Evolutionary conservation across 2,329 filamentous ascomycete species (phyloP), one percentile per base, ranked within the genome.

Genomic region (Neocucurbitaria cava): DNA sequence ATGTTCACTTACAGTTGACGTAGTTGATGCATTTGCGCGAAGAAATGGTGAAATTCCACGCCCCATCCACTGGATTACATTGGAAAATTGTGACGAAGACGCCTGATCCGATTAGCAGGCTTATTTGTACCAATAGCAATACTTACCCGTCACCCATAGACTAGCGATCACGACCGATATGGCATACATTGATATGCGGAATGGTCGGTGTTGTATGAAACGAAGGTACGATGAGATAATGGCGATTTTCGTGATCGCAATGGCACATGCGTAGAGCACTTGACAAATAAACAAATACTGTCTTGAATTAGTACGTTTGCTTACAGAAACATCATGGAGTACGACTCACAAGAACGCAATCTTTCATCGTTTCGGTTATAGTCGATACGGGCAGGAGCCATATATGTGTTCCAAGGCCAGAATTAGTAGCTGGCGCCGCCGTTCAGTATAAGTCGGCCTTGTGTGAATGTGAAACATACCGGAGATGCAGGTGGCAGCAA

Each of bases 51-150:
- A 69, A 66, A 21, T 70, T 49, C 68, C 67, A 72, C 11, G 66
- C 69, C 8, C 49, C 61, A 5, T 47, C 28, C 0, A 70, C 56
- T 4, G 69, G 68, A 10, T 41, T 45, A 24, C 69, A 71, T 43
- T 69, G 66, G 30, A 72, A 72, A 33, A 71, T 60, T 2, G 64
- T 61, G 6, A 70, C 68, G 18, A 70, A 67, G 1, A 71, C 53
- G 15, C 63, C 64, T 64, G 28, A 17, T 15, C 10, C 3, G 5
- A 30, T 49, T 5, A 48, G 49, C 23, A 10, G 15, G 18, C 13
- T 8, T 10, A 18, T 10, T 11, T 24, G 41, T 28, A 35, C 11
- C 15, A 24, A 11, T 20, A 35, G 4, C n/a, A 5, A 15, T 15
- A 45, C 52, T 50, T 49, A 64, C 65, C 64, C 23, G 60, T 62